These are phyloP conservation scores for Zoysia pacifica DNA, from an alignment of 176 grass and related monocot species.

Conservation along the genomic window DNA sequence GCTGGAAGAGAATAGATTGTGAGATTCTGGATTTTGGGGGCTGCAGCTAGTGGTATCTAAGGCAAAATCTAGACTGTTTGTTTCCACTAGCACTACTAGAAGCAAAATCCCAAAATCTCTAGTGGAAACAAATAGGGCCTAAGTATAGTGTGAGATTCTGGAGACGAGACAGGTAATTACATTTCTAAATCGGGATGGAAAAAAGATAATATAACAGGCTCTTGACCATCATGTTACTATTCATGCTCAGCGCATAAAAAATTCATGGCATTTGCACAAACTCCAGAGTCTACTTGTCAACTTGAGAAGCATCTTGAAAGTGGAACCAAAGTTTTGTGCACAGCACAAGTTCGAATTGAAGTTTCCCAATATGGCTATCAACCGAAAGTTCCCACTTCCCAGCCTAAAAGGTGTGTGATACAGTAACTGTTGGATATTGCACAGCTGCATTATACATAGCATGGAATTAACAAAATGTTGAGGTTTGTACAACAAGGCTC, in stretches of 20 bases:
- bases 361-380: not conserved
- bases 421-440: not conserved
- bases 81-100: too few relatives aligned
- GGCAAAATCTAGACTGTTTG: too few relatives aligned
- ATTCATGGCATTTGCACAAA: not conserved
- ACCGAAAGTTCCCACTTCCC: not conserved
- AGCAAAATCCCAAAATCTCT: too few relatives aligned
- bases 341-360: not conserved
- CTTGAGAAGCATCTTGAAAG: conserved; percentile 11
- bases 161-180: not conserved
- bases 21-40: too few relatives aligned
- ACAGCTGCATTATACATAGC: not conserved
- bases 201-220: not conserved
- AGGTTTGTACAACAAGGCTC: not conserved
- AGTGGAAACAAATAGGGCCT: too few relatives aligned
- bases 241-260: not conserved
- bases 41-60: too few relatives aligned
- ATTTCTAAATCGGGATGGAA: not conserved
- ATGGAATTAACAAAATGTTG: not conserved
- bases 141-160: not conserved
- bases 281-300: not conserved
- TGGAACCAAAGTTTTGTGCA: conserved; percentile 3
- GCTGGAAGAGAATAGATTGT: too few relatives aligned
- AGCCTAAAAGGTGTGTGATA: conserved; percentile 11
- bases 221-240: conserved; percentile 5